Conservation (phyloP, 768 basidiomycete species). For the Pleurotus salmoneostramineus region DNA sequence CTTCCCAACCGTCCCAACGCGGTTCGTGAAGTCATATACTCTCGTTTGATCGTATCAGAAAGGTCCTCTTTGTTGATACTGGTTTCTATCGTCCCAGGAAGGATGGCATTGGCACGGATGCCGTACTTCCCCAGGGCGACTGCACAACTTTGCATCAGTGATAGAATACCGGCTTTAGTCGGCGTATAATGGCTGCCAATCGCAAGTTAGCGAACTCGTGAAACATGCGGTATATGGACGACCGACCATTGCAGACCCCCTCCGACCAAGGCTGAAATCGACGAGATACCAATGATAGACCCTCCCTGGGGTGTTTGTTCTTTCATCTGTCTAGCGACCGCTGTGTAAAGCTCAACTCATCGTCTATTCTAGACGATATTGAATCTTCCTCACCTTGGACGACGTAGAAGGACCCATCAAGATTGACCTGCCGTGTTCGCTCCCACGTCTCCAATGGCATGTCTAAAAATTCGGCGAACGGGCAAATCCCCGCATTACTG, state of each 20-base stretch:
- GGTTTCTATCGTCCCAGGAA: constrained; percentile 78
- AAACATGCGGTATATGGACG: background rate
- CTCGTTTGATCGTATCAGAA: constrained; percentile 50
- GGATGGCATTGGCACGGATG: constrained; percentile 66
- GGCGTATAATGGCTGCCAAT: constrained; percentile 64
- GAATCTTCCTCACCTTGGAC: constrained; percentile 43
- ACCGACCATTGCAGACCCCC: constrained; percentile 64
- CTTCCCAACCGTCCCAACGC: constrained; percentile 64
- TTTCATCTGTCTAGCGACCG: constrained; percentile 74
- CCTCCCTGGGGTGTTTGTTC: constrained; percentile 66
- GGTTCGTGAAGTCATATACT: constrained; percentile 62
- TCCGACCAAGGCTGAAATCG: constrained; percentile 77
- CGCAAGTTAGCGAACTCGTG: background rate
- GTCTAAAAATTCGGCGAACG: constrained; percentile 70
- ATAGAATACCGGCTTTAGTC: constrained; percentile 75
- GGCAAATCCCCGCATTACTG: constrained; percentile 63
- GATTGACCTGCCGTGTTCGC: constrained; percentile 63
- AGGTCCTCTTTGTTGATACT: constrained; percentile 79
- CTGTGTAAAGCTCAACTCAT: constrained; percentile 25
- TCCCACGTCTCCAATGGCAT: constrained; percentile 65
- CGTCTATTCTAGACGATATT: background rate
- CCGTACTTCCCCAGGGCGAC: constrained; percentile 74
- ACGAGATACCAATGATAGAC: constrained; percentile 71
- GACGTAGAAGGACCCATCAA: constrained; percentile 74
- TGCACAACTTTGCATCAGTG: constrained; percentile 77